phyloP scores from a whole-genome alignment of 176 grass and related monocot genomes.

The Phoenix dactylifera region DNA sequence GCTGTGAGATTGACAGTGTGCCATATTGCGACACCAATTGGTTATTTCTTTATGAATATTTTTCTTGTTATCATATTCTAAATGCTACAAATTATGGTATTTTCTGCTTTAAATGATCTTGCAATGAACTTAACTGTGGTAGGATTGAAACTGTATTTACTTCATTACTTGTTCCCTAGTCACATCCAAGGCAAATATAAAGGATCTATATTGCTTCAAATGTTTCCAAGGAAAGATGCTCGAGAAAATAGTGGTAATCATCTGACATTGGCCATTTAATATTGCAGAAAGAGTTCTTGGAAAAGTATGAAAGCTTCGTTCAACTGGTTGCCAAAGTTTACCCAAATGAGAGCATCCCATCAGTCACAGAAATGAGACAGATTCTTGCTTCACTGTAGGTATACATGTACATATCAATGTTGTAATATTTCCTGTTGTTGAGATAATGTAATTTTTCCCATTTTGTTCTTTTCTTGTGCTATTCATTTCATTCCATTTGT shows the following conservation, averaged over 20 bases:
- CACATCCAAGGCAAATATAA: background rate
- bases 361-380: constrained; percentile 59
- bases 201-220: too few relatives aligned
- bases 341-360: constrained; percentile 53
- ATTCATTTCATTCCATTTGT: constrained; percentile 35
- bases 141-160: too few relatives aligned
- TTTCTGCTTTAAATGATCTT: too few relatives aligned
- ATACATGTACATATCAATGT: constrained; percentile 5
- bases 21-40: too few relatives aligned
- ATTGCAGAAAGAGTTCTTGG: constrained; percentile 85
- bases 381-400: constrained; percentile 40
- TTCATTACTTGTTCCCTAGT: too few relatives aligned
- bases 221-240: too few relatives aligned
- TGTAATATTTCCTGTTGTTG: constrained; percentile 30
- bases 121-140: too few relatives aligned
- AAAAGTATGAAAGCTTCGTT: constrained; percentile 80
- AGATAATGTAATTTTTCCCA: background rate
- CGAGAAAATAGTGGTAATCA: background rate
- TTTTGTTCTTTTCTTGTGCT: constrained; percentile 19
- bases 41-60: too few relatives aligned
- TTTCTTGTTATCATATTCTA: too few relatives aligned
- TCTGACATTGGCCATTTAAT: background rate
- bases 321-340: constrained; percentile 80
- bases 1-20: too few relatives aligned
- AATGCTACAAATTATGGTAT: too few relatives aligned